Conservation (phyloP, 116 monocot genomes). For the Dioscorea cayenensis region DNA sequence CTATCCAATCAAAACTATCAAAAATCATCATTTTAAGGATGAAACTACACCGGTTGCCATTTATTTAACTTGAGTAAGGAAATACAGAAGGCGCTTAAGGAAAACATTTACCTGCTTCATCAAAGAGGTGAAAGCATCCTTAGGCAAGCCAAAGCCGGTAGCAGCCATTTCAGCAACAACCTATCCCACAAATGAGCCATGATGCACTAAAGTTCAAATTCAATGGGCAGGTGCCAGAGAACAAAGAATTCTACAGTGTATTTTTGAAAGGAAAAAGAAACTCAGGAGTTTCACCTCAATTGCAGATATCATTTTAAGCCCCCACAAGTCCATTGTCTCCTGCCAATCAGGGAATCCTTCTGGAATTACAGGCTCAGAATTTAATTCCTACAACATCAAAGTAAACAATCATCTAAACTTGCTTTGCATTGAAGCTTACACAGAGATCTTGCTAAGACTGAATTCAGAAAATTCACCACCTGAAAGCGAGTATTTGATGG, state of each 20-base stretch:
- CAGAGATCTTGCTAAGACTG: not conserved
- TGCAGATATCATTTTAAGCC: conserved; percentile 83
- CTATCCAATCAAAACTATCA: too few species aligned
- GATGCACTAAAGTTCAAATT: not conserved
- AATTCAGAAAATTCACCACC: conserved; percentile 23
- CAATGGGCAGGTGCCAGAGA: too few species aligned
- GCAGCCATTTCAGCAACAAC: conserved; percentile 97
- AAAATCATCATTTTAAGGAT: too few species aligned
- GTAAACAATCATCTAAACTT: not conserved
- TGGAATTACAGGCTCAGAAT: conserved; percentile 88
- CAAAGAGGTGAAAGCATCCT: conserved; percentile 84
- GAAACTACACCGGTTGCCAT: too few species aligned
- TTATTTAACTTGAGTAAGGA: not conserved
- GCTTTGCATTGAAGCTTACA: too few species aligned
- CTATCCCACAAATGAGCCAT: conserved; percentile 21
- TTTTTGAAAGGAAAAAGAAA: not conserved
- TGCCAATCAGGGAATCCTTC: conserved; percentile 90
- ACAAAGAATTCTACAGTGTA: too few species aligned
- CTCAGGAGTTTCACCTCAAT: conserved; percentile 43
- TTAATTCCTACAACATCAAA: conserved; percentile 61
- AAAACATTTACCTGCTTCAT: conserved; percentile 68
- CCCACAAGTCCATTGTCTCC: conserved; percentile 96
- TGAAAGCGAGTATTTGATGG: conserved; percentile 71
- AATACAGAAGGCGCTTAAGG: not conserved
- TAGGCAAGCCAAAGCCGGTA: conserved; percentile 82